Base-by-base conservation (phyloP, 768 basidiomycete species). In the Amanita pallidorosea region DNA sequence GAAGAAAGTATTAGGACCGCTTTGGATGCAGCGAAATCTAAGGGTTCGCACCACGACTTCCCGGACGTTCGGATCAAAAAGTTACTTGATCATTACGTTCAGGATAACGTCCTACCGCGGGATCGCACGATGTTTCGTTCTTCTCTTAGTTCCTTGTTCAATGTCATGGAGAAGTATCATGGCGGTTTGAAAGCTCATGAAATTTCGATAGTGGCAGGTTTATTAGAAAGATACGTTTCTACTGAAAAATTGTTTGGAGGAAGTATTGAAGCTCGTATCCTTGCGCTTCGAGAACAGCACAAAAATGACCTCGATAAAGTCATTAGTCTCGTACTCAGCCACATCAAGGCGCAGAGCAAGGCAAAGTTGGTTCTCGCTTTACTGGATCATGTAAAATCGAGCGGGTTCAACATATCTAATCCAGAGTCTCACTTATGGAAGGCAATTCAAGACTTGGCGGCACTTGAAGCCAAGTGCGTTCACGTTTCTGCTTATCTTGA, bases 201-300 rank as follows among this genome's bases (percentile, higher is more conserved):
- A 65, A 82, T 82, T 50, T 71, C 78, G 51, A 80, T 80, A 5
- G 76, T 96, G 53, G 89, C 92, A 1, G 70, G 70, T 47, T 73
- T 98, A 55, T 71, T 99, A 50, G 79, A 73, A 35, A 76, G 79
- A 46, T 98, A 96, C 61, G 85, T 80, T 58, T 73, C 79, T 46
- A 93, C 93, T 0, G 95, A 98, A 69, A 87, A 83, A 63, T 67
- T 97, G 12, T 99, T 99, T 60, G 88, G 89, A 38, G 93, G 92
- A 37, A 88, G 88, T 61, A 93, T 96, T 55, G 94, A 97, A 67
- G 85, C 90, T 45, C 83, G 93, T 36, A 85, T 98, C 45, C 74
- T 98, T 52, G 77, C 83, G 46, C 79, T 99, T 36, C 80, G 96
- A 49, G 96, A 98, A 47, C 84, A 92, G 58, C 67, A 94, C 74